Evolutionary conservation across 495 filamentous ascomycete genomes (phyloP).

Genomic region (Poronia punctata): DNA sequence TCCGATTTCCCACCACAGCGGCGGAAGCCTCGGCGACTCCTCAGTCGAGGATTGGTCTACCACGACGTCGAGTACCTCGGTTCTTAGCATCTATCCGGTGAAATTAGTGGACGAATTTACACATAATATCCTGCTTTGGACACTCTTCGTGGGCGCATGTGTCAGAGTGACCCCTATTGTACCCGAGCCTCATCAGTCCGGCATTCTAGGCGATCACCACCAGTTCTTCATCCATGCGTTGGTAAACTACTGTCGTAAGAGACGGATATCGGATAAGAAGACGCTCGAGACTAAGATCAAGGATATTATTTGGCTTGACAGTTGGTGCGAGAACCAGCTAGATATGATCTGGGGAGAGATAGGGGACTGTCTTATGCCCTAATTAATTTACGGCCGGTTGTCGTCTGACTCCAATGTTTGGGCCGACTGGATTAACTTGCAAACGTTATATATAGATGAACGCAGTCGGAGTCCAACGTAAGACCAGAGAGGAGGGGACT

Average conservation of each 20-base stretch:
- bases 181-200: conserved; percentile 4
- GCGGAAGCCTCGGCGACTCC: conserved; percentile 4
- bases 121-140: conserved; percentile 23
- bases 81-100: background rate
- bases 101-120: conserved; percentile 18
- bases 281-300: conserved; percentile 15
- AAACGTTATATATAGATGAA: too few species aligned
- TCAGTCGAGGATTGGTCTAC: conserved; percentile 21
- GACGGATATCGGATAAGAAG: conserved; percentile 15
- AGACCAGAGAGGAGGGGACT: too few species aligned
- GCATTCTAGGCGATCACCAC: conserved; percentile 14
- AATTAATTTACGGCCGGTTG: conserved; percentile 1
- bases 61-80: conserved; percentile 13
- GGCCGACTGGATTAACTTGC: too few species aligned
- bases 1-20: conserved; percentile 9
- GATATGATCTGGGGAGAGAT: conserved; percentile 22
- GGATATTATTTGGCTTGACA: conserved; percentile 21
- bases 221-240: conserved; percentile 21
- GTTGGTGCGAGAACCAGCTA: conserved; percentile 23
- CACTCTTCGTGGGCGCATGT: conserved; percentile 23
- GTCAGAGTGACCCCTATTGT: conserved; percentile 12
- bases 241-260: conserved; percentile 22
- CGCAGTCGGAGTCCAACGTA: too few species aligned
- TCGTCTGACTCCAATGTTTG: too few species aligned
- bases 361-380: conserved; percentile 13